Evolutionary conservation across 164 flowering plant species (phyloP).

Genomic region (Aristolochia contorta): DNA sequence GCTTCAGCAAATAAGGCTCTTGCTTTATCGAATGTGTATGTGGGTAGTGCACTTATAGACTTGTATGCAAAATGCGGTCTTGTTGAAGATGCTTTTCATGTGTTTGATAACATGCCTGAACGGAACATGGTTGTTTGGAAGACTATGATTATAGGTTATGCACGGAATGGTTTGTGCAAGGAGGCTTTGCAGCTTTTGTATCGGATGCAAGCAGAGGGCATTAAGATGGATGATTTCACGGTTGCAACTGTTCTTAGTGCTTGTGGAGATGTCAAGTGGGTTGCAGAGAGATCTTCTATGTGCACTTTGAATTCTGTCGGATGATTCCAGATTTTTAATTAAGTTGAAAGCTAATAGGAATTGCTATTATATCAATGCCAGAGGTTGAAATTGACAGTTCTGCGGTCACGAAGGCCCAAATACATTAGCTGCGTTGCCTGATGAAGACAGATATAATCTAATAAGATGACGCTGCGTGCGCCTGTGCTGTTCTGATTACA

Average conservation of each 20-base stretch:
- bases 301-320: background rate
- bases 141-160: slow-evolving; percentile 75
- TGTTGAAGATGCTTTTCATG: slow-evolving; percentile 54
- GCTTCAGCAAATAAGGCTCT: slow-evolving; percentile 50
- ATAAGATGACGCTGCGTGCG: too few relatives aligned
- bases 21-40: slow-evolving; percentile 54
- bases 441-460: too few relatives aligned
- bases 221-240: slow-evolving; percentile 56
- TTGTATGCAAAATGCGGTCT: slow-evolving; percentile 90
- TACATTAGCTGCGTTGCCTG: too few relatives aligned
- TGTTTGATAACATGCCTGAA: slow-evolving; percentile 71
- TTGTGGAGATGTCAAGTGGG: slow-evolving; percentile 60
- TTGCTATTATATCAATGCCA: too few relatives aligned
- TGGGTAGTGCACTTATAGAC: slow-evolving; percentile 65
- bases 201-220: slow-evolving; percentile 68
- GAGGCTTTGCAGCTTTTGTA: slow-evolving; percentile 82
- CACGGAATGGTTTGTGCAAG: slow-evolving; percentile 53
- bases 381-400: too few relatives aligned
- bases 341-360: too few relatives aligned
- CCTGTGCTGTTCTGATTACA: too few relatives aligned
- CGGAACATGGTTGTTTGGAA: slow-evolving; percentile 68
- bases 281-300: slow-evolving; percentile 15
- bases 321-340: too few relatives aligned
- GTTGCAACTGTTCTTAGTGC: slow-evolving; percentile 47
- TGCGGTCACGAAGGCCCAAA: too few relatives aligned